Evolutionary conservation across 257 asterid species (phyloP).

Genomic region (Nicotiana knightiana): DNA sequence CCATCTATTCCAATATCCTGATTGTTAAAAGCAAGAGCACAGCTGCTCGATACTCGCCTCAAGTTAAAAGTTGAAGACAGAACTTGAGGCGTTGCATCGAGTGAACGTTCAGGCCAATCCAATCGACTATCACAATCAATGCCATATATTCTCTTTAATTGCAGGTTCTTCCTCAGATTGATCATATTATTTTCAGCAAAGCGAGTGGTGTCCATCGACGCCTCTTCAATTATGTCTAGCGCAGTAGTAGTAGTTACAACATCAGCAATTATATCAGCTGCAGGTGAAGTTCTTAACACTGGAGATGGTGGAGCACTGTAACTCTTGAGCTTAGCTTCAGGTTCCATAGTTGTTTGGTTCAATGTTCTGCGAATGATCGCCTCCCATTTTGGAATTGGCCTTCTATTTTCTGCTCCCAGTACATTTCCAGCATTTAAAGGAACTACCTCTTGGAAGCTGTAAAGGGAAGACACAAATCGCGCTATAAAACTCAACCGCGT

Average conservation of each 20-base stretch:
- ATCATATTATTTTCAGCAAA: slow-evolving; percentile 14
- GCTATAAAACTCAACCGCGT: background rate
- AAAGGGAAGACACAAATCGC: background rate
- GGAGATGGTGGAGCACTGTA: slow-evolving; percentile 87
- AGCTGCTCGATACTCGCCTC: slow-evolving; percentile 62
- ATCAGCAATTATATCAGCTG: slow-evolving; percentile 56
- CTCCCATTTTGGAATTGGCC: slow-evolving; percentile 26
- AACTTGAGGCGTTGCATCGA: slow-evolving; percentile 55
- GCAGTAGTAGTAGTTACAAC: slow-evolving; percentile 43
- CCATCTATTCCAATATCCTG: slow-evolving; percentile 15
- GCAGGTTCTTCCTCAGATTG: slow-evolving; percentile 55
- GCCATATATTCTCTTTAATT: slow-evolving; percentile 17
- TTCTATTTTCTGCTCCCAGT: slow-evolving; percentile 22
- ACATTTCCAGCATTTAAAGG: slow-evolving; percentile 29
- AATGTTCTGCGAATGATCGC: slow-evolving; percentile 15
- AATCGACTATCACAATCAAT: slow-evolving; percentile 25
- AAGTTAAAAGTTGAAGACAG: slow-evolving; percentile 43
- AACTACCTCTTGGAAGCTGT: slow-evolving; percentile 27
- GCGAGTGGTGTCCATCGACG: slow-evolving; percentile 9
- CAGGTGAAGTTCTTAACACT: slow-evolving; percentile 59
- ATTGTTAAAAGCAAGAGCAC: slow-evolving; percentile 24
- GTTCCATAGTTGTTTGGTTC: slow-evolving; percentile 41
- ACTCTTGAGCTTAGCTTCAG: slow-evolving; percentile 55
- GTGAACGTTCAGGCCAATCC: slow-evolving; percentile 52
- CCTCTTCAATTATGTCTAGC: slow-evolving; percentile 66